Base-by-base conservation (phyloP, 805 yeast species). In the Yamadazyma olivae region DNA sequence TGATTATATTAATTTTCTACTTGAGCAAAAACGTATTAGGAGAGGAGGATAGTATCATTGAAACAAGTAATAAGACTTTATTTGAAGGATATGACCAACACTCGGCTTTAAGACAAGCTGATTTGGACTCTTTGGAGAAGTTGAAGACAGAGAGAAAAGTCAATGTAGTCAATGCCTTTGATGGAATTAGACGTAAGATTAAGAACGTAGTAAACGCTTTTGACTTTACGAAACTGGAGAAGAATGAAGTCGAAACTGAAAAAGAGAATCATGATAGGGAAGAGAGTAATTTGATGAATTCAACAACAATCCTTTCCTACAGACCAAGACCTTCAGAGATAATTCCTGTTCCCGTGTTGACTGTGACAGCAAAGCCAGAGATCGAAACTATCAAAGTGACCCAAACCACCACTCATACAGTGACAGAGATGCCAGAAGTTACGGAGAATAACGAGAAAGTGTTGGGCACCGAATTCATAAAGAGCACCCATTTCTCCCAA, bases 361-460 rank as follows among this genome's bases (percentile, higher is more conserved):
- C 39, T 15, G 19, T 36, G 9, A 36, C 39, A n/a, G 39, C 30
- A 3, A 30, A 31, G 22, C 39, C 39, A 13, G 28, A 30, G 12
- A 15, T 17, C n/a, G n/a, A 33, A 17, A 20, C 33, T 3, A 36
- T 36, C 12, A 14, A 32, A 30, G 22, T 36, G 2, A 32, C 36
- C 3, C 16, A 36, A 22, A 36, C 40, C 2, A 15, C 32, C n/a
- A 36, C 36, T 6, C 19, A 26, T 8, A n/a, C 28, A 15, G 14
- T 15, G 6, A 7, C 28, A 13, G 15, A 15, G 6, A 7, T 8
- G 14, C 28, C 28, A n/a, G 17, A n/a, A 15, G 12, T 15, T 8
- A 13, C 6, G 8, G 10, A 20, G 9, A 7, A 20, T 10, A 7
- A 7, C 9, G 9, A 20, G 10, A n/a, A 13, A 24, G 6, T 24